phyloP scores from a whole-genome alignment of 179 eudicot species.

The Pouteria campechiana region DNA sequence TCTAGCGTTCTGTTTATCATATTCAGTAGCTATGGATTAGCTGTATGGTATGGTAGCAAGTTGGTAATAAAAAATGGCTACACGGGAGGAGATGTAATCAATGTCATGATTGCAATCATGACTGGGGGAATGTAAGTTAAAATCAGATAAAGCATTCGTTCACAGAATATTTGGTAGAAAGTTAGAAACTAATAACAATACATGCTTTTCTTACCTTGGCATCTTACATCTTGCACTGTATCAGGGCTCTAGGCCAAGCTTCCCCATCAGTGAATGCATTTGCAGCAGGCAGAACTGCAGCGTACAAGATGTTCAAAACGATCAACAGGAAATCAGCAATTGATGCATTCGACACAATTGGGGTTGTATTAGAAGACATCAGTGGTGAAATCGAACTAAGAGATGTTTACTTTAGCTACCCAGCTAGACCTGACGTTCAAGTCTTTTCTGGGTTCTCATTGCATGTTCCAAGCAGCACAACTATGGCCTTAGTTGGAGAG shows the following conservation, averaged over 20 bases:
- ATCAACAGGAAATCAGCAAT: conserved; percentile 54
- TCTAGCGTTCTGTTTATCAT: conserved; percentile 33
- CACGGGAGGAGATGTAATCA: conserved; percentile 62
- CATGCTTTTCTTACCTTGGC: too few species aligned
- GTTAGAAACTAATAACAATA: too few species aligned
- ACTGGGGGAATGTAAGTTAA: conserved; percentile 78
- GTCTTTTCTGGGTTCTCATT: conserved; percentile 65
- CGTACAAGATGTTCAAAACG: conserved; percentile 81
- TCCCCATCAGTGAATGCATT: conserved; percentile 66
- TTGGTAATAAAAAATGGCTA: conserved; percentile 52
- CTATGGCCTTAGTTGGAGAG: conserved; percentile 81
- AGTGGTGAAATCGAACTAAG: conserved; percentile 64
- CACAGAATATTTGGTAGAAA: too few species aligned
- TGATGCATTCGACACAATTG: conserved; percentile 46
- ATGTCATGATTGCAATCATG: conserved; percentile 68
- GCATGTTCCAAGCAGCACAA: conserved; percentile 45
- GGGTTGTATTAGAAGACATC: conserved; percentile 46
- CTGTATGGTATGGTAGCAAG: conserved; percentile 64
- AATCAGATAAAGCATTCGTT: too few species aligned
- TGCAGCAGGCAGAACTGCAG: conserved; percentile 87
- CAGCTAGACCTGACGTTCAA: conserved; percentile 72
- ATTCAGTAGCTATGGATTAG: conserved; percentile 45
- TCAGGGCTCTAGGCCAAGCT: conserved; percentile 71
- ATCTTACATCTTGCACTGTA: not conserved
- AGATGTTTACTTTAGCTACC: conserved; percentile 64